Percentiles rank a stretch among this genome's conserved stretches.
Evolutionary conservation across 129 eudicot genomes (phyloP).

Genomic region (Tagetes patula): DNA sequence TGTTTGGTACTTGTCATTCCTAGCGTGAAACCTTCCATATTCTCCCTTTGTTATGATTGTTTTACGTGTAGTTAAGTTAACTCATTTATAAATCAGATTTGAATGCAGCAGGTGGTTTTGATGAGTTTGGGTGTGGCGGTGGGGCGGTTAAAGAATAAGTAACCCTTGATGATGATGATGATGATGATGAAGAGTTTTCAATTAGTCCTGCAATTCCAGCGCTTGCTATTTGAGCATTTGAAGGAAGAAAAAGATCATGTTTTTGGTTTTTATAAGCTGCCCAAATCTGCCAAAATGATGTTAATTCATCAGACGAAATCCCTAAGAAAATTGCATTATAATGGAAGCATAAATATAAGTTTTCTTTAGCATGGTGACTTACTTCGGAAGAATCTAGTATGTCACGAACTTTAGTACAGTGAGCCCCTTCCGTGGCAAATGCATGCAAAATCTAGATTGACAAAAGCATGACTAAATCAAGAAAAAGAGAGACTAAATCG

Average conservation of each 20-base stretch:
- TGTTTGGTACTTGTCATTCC: slow-evolving; percentile 18
- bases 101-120: slow-evolving; percentile 41
- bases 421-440: slow-evolving; percentile 94
- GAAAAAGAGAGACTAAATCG: not conserved
- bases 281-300: slow-evolving; percentile 67
- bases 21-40: slow-evolving; percentile 12
- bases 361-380: slow-evolving; percentile 40
- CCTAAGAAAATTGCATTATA: not conserved
- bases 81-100: slow-evolving; percentile 33
- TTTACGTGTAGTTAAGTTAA: slow-evolving; percentile 4
- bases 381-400: slow-evolving; percentile 84
- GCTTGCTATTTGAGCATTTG: slow-evolving; percentile 89
- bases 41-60: slow-evolving; percentile 4
- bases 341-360: not conserved
- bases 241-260: slow-evolving; percentile 96
- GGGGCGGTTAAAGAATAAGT: slow-evolving; percentile 86
- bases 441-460: slow-evolving; percentile 80
- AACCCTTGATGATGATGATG: slow-evolving; percentile 46
- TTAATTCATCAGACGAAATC: slow-evolving; percentile 7
- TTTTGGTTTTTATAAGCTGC: slow-evolving; percentile 94
- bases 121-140: slow-evolving; percentile 49
- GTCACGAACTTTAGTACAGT: slow-evolving; percentile 81
- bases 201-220: slow-evolving; percentile 97
- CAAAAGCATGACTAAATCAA: slow-evolving; percentile 1
- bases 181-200: slow-evolving; percentile 53